Evolutionary conservation across 1,284 basidiomycete species (phyloP).

Genomic region (Schizophyllum commune): DNA sequence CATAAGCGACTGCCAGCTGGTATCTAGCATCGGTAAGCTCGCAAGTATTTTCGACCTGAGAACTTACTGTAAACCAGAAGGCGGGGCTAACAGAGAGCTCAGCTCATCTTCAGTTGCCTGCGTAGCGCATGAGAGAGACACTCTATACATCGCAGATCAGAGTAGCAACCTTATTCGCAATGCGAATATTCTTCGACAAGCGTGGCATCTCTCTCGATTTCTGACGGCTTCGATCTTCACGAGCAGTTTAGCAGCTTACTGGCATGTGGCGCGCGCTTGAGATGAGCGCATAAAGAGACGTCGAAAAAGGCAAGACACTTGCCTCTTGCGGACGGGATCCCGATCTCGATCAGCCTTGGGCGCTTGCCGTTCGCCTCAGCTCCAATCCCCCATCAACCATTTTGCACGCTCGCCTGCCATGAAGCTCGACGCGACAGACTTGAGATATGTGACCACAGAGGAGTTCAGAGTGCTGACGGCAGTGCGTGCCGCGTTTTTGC

Average conservation of each 20-base stretch:
- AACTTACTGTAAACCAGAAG: not conserved
- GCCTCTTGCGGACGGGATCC: not conserved
- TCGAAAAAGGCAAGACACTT: not conserved
- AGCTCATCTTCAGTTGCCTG: not conserved
- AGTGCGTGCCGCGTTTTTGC: conserved; percentile 37
- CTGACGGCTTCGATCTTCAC: not conserved
- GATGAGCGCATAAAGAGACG: not conserved
- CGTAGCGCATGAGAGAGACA: not conserved
- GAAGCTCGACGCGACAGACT: conserved; percentile 93
- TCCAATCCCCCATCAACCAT: not conserved
- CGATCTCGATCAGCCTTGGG: not conserved
- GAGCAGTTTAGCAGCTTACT: too few species aligned
- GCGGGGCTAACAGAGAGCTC: not conserved
- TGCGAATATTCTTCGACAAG: not conserved
- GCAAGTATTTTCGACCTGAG: not conserved
- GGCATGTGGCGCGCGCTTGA: too few species aligned
- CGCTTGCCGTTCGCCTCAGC: conserved; percentile 3
- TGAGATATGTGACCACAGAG: conserved; percentile 88
- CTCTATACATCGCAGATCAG: not conserved
- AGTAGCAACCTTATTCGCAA: not conserved
- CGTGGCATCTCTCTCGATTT: not conserved
- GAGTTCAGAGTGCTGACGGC: conserved; percentile 94
- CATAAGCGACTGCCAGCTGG: not conserved
- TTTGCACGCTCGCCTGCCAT: conserved; percentile 31
- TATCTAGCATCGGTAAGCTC: not conserved